These are phyloP conservation scores for Colletotrichum euphorbiae DNA, from an alignment of 2,329 filamentous ascomycete genomes.

Conservation along the genomic window DNA sequence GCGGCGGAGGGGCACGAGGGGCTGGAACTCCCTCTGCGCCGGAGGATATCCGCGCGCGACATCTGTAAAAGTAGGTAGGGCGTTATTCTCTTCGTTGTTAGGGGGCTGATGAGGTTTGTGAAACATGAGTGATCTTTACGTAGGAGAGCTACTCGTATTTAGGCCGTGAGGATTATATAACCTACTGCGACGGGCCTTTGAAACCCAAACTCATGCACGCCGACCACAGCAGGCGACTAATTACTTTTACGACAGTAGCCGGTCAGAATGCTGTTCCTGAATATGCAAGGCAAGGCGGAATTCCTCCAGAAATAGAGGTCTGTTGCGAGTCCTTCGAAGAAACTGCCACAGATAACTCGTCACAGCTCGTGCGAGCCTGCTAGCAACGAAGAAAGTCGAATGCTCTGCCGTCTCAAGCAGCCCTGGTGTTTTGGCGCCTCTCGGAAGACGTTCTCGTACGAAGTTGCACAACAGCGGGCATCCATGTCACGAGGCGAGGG, in stretches of 20 bases:
- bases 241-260: constrained; percentile 3
- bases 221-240: neutral
- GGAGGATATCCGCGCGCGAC: constrained; percentile 13
- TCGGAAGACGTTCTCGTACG: neutral
- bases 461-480: constrained; percentile 8
- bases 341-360: neutral
- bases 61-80: neutral
- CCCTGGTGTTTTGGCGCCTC: neutral
- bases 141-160: neutral
- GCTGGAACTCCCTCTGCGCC: constrained; percentile 6
- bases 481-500: constrained; percentile 16
- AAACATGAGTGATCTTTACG: neutral
- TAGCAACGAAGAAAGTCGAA: neutral
- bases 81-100: neutral
- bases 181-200: neutral
- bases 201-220: constrained; percentile 1
- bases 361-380: neutral
- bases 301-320: too few relatives aligned
- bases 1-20: constrained; percentile 25
- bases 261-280: neutral
- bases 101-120: too few relatives aligned
- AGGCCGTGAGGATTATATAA: neutral
- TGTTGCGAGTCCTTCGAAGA: too few relatives aligned
- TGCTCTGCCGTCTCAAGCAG: constrained; percentile 13
- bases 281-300: neutral